Percentiles rank a stretch among this genome's conserved stretches.
phyloP scores from a whole-genome alignment of 495 filamentous ascomycete genomes.

The Chaetomidium leptoderma region DNA sequence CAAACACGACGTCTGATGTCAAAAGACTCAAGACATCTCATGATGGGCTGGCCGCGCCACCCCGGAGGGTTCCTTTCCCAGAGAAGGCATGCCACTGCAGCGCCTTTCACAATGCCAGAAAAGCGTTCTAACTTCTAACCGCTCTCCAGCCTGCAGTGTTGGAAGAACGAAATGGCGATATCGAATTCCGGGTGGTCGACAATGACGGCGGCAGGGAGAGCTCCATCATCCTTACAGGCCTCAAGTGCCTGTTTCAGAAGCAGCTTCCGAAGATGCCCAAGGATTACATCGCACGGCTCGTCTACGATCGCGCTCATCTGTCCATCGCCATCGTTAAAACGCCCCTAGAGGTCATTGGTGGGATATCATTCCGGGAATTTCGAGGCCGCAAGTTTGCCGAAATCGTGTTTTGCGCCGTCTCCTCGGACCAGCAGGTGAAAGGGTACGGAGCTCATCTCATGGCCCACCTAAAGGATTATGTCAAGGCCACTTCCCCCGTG shows the following conservation, averaged over 20 bases:
- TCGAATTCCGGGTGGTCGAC: conserved; percentile 94
- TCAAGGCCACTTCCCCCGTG: conserved; percentile 88
- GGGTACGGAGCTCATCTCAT: conserved; percentile 95
- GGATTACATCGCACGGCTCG: conserved; percentile 93
- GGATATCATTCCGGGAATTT: conserved; percentile 92
- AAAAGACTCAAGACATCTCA: conserved; percentile 24
- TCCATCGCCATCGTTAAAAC: conserved; percentile 94
- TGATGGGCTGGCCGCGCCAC: neutral
- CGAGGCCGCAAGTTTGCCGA: conserved; percentile 85
- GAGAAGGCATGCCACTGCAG: conserved; percentile 58
- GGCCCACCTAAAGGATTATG: conserved; percentile 96
- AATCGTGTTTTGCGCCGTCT: conserved; percentile 96
- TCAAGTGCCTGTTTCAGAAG: conserved; percentile 97
- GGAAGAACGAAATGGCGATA: conserved; percentile 88
- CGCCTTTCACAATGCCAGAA: neutral
- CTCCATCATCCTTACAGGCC: conserved; percentile 82
- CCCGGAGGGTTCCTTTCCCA: conserved; percentile 55
- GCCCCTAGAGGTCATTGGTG: conserved; percentile 84
- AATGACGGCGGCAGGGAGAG: conserved; percentile 82
- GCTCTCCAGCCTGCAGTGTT: conserved; percentile 69
- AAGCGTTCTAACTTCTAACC: neutral
- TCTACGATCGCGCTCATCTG: conserved; percentile 90
- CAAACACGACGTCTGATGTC: conserved; percentile 6
- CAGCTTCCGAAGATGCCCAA: conserved; percentile 98
- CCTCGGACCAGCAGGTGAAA: conserved; percentile 94